Base-by-base conservation (phyloP, 108 stramenopile genomes). In the Halocafeteria seosinensis region DNA sequence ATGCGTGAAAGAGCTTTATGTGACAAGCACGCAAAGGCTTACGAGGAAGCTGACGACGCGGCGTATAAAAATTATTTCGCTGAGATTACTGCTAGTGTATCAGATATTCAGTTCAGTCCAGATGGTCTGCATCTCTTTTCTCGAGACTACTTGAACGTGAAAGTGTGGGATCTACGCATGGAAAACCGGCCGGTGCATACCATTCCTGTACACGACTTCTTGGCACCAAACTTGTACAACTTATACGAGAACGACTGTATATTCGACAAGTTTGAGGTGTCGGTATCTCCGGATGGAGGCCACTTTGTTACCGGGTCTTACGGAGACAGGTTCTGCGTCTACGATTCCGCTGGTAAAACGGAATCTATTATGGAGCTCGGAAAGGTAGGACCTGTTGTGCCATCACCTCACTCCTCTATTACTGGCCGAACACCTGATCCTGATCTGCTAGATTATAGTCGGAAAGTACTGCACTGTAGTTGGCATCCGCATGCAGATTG, bases 201-300 rank as follows among this genome's bases (percentile, higher is more conserved):
- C n/a, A 71, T 82, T 12, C 55, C 38, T 17, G 64, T 84, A 25
- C 79, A 84, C 61, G 79, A 82, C 9, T 66, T 79, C 37, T 70
- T 84, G 38, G 67, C 74, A 26, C 70, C 75, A 0, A 52, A 64
- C 66, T 62, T 84, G 29, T 57, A 42, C 28, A 69, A 82, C 29
- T 66, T 84, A 12, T 84, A 82, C 73, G 81, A 82, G 47, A 76
- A 57, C 52, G 83, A 84, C 63, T 71, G 65, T 52, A 84, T 84
- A 51, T 84, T 84, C 42, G 83, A 84, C 78, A 84, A 84, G 77
- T 84, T 84, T 64, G 81, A 82, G 72, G 67, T 76, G 21, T 66
- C 61, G 30, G 38, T 70, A 3, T 78, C 75, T n/a, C 61, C 62
- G 8, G 72, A 78, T 65, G 81, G 72, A 25, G 42, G 53, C 35